Evolutionary conservation across 768 basidiomycete genomes (phyloP).

Genomic region (Fibroporia radiculosa): DNA sequence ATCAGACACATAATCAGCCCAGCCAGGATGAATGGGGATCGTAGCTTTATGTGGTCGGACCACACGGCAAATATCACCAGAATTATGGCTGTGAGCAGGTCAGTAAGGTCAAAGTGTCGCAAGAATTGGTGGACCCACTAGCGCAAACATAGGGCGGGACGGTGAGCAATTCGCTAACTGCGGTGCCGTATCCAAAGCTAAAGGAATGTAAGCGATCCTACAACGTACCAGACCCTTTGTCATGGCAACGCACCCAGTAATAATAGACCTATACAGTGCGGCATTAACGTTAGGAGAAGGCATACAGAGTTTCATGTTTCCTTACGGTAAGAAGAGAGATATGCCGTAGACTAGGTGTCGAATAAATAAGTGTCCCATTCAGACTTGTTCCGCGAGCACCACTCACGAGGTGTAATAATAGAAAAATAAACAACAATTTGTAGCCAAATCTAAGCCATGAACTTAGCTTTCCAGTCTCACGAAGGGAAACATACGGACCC

Average conservation of each 20-base stretch:
- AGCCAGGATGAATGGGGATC: constrained; percentile 51
- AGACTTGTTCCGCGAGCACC: too few relatives aligned
- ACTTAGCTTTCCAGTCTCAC: too few relatives aligned
- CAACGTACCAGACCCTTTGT: too few relatives aligned
- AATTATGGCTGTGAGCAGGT: constrained; percentile 45
- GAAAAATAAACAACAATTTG: constrained; percentile 56
- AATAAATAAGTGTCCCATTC: too few relatives aligned
- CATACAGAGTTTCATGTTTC: too few relatives aligned
- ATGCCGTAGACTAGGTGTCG: constrained; percentile 57
- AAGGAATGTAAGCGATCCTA: too few relatives aligned
- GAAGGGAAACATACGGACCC: too few relatives aligned
- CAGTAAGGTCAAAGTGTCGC: too few relatives aligned
- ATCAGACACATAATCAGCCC: constrained; percentile 43
- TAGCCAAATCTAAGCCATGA: constrained; percentile 26
- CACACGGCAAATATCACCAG: constrained; percentile 45
- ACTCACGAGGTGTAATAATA: constrained; percentile 50
- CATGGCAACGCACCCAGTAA: constrained; percentile 37
- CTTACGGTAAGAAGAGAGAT: constrained; percentile 64
- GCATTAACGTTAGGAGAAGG: background rate
- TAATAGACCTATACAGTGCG: constrained; percentile 41
- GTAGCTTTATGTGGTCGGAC: constrained; percentile 48
- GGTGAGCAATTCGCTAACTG: constrained; percentile 56
- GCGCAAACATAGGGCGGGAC: constrained; percentile 62
- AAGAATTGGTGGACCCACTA: too few relatives aligned
- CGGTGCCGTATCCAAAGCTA: constrained; percentile 51